phyloP scores from a whole-genome alignment of 2,329 filamentous ascomycete genomes.

The Penicillium carneum region DNA sequence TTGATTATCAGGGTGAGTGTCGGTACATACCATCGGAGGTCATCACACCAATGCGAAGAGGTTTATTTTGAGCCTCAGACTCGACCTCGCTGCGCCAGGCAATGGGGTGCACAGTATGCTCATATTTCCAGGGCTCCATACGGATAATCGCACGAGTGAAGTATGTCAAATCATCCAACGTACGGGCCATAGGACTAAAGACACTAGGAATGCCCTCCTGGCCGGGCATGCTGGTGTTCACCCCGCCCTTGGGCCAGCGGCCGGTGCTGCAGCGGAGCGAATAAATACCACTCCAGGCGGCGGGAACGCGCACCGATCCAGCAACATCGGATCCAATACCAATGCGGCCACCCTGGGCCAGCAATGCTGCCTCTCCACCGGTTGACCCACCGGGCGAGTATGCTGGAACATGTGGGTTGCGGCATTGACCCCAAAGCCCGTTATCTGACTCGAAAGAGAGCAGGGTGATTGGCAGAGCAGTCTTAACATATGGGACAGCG shows the following conservation, averaged over 20 bases:
- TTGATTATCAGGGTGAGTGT: not conserved
- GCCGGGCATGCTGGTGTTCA: slow-evolving; percentile 86
- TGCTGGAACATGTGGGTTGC: slow-evolving; percentile 81
- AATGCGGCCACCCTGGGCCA: slow-evolving; percentile 82
- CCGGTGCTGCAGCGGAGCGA: slow-evolving; percentile 85
- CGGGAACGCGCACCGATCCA: slow-evolving; percentile 83
- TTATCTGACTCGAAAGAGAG: slow-evolving; percentile 84
- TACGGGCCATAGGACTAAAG: slow-evolving; percentile 91
- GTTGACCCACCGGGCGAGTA: slow-evolving; percentile 91
- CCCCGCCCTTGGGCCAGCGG: slow-evolving; percentile 84
- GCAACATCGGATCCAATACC: slow-evolving; percentile 91
- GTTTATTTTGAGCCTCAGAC: slow-evolving; percentile 66
- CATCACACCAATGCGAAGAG: slow-evolving; percentile 77
- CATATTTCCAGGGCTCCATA: slow-evolving; percentile 89
- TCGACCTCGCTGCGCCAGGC: slow-evolving; percentile 73
- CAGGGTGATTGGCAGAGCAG: slow-evolving; percentile 84
- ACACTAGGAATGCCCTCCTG: slow-evolving; percentile 90
- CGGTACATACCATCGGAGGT: slow-evolving; percentile 67
- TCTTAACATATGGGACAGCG: slow-evolving; percentile 91
- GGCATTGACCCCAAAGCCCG: slow-evolving; percentile 80
- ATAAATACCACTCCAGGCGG: slow-evolving; percentile 90
- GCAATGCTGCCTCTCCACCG: slow-evolving; percentile 80
- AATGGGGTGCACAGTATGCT: slow-evolving; percentile 84
- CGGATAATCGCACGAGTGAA: slow-evolving; percentile 79
- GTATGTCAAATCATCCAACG: slow-evolving; percentile 80